These are phyloP conservation scores for Entomortierella beljakovae DNA, from an alignment of 192 early-diverging fungal genomes.

Conservation along the genomic window DNA sequence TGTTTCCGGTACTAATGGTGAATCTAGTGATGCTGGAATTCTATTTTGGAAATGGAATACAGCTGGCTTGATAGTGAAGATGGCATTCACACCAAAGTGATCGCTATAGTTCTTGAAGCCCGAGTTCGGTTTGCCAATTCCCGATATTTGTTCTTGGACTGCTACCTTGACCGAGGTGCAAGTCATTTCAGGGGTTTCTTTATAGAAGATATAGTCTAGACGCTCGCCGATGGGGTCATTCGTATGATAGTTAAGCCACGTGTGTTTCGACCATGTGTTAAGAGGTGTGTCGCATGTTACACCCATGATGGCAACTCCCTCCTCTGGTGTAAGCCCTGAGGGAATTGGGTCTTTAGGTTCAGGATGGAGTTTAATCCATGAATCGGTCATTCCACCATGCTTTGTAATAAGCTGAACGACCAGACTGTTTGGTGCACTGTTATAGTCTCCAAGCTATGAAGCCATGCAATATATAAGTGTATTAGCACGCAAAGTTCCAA, in stretches of 20 bases:
- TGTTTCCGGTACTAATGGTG: not conserved
- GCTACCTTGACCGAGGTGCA: slow-evolving; percentile 48
- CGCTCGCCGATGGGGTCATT: slow-evolving; percentile 57
- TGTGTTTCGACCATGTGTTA: slow-evolving; percentile 63
- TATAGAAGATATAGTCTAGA: slow-evolving; percentile 66
- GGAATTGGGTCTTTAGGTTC: slow-evolving; percentile 39
- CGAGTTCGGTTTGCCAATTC: slow-evolving; percentile 25
- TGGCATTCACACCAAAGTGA: slow-evolving; percentile 65
- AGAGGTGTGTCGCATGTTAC: slow-evolving; percentile 65
- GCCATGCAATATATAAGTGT: not conserved
- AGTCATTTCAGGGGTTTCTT: slow-evolving; percentile 53
- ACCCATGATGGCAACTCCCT: slow-evolving; percentile 59
- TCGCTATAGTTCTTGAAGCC: slow-evolving; percentile 56
- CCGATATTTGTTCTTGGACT: slow-evolving; percentile 38
- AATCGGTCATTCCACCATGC: slow-evolving; percentile 64
- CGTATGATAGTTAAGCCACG: slow-evolving; percentile 44
- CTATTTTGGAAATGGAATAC: slow-evolving; percentile 37
- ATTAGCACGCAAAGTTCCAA: not conserved
- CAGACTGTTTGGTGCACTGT: slow-evolving; percentile 58
- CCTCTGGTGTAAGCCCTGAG: slow-evolving; percentile 38
- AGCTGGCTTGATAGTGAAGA: slow-evolving; percentile 49
- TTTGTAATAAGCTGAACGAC: slow-evolving; percentile 56
- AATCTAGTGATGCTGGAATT: not conserved
- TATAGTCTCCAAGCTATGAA: slow-evolving; percentile 65
- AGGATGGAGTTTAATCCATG: slow-evolving; percentile 56